Percentiles rank a stretch among this genome's conserved stretches.
Conservation (phyloP, 805 yeast species). For the Nakazawaea wyomingensis region DNA sequence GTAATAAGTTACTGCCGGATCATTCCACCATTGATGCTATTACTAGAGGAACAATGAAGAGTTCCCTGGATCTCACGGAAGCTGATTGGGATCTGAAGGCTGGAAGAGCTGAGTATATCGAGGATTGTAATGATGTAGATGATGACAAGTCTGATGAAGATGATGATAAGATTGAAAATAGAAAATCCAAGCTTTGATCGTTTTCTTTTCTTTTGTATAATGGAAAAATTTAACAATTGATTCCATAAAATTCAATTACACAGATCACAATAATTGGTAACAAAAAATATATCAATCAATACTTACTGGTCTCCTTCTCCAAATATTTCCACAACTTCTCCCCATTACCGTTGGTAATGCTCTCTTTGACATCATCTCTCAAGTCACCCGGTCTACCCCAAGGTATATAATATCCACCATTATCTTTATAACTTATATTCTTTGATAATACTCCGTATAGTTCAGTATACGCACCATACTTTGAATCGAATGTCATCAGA, state of each 20-base stretch:
- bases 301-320: not conserved
- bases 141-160: slow-evolving; percentile 3
- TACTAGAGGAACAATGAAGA: slow-evolving; percentile 5
- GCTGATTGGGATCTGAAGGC: slow-evolving; percentile 12
- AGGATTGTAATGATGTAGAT: slow-evolving; percentile 1
- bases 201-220: not conserved
- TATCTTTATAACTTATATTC: slow-evolving; percentile 19
- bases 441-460: slow-evolving; percentile 33
- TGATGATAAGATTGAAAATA: not conserved
- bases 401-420: slow-evolving; percentile 31
- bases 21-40: slow-evolving; percentile 26
- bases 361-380: slow-evolving; percentile 15
- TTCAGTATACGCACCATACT: slow-evolving; percentile 34
- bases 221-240: too few species aligned
- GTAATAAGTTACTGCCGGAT: slow-evolving; percentile 48
- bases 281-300: not conserved
- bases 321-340: slow-evolving; percentile 1
- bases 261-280: too few species aligned
- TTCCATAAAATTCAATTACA: too few species aligned
- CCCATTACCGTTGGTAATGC: slow-evolving; percentile 1
- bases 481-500: slow-evolving; percentile 16
- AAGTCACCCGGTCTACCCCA: slow-evolving; percentile 26
- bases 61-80: not conserved
- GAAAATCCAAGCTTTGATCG: not conserved
- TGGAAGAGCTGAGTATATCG: slow-evolving; percentile 9